phyloP scores from a whole-genome alignment of 768 basidiomycete species.

The Lepiota subincarnata region DNA sequence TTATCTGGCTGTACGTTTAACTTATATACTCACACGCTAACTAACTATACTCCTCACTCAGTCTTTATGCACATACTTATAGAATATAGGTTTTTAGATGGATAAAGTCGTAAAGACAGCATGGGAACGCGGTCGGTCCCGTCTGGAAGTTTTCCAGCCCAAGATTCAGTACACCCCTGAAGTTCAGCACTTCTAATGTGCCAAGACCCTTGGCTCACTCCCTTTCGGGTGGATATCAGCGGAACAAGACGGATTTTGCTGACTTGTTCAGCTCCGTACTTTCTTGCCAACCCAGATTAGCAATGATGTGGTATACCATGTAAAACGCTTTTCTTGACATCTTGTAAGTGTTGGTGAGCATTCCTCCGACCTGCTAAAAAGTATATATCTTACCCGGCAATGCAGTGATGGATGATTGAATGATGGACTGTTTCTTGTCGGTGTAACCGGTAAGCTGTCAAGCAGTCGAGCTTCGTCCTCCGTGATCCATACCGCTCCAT shows the following conservation, averaged over 20 bases:
- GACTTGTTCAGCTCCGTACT: constrained; percentile 23
- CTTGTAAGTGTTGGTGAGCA: constrained; percentile 9
- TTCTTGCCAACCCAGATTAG: neutral
- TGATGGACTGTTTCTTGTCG: constrained; percentile 22
- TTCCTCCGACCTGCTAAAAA: neutral
- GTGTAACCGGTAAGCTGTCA: constrained; percentile 20
- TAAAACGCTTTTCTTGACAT: constrained; percentile 18
- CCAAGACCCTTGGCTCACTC: constrained; percentile 21
- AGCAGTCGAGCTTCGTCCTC: constrained; percentile 19
- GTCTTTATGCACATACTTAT: neutral
- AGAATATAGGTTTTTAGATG: too few relatives aligned
- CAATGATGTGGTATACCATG: constrained; percentile 17
- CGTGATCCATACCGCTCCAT: constrained; percentile 17
- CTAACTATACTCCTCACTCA: neutral
- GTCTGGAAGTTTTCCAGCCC: too few relatives aligned
- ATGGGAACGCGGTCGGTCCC: too few relatives aligned
- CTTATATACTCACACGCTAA: neutral
- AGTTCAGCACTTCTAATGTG: constrained; percentile 13
- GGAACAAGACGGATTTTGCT: constrained; percentile 21
- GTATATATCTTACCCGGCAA: constrained; percentile 21
- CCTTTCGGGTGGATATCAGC: constrained; percentile 20
- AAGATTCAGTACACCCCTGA: constrained; percentile 5
- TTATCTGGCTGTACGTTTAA: constrained; percentile 2
- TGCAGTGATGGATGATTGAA: constrained; percentile 25
- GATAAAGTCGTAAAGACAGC: too few relatives aligned